phyloP scores from a whole-genome alignment of 345 rosid genomes.

The Alliaria petiolata region DNA sequence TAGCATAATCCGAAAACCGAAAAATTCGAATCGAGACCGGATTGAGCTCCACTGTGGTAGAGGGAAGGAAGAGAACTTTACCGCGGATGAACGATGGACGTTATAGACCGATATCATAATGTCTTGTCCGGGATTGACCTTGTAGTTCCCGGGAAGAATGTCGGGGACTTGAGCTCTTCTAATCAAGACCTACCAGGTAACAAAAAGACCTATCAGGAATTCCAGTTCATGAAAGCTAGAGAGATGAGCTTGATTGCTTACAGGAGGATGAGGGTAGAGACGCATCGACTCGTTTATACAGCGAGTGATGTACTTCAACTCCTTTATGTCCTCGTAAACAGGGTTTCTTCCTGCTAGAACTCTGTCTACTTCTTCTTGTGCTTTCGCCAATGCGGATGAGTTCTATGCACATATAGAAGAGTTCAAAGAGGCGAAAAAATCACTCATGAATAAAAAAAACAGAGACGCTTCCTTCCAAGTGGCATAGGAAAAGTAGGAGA shows the following conservation, averaged over 20 bases:
- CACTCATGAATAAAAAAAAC: background rate
- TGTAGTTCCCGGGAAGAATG: slow-evolving; percentile 84
- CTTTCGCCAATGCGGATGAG: slow-evolving; percentile 54
- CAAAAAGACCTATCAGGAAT: background rate
- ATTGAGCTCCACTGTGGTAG: background rate
- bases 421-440: background rate
- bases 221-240: background rate
- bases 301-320: slow-evolving; percentile 73
- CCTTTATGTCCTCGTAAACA: slow-evolving; percentile 65
- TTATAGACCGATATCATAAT: slow-evolving; percentile 95
- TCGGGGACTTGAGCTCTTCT: slow-evolving; percentile 90
- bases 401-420: slow-evolving; percentile 34
- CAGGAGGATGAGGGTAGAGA: slow-evolving; percentile 97
- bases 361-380: slow-evolving; percentile 85
- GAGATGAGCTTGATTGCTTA: slow-evolving; percentile 40
- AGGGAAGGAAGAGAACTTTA: slow-evolving; percentile 17
- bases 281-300: slow-evolving; percentile 93
- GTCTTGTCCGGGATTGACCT: slow-evolving; percentile 88
- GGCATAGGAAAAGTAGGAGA: background rate
- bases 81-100: slow-evolving; percentile 85
- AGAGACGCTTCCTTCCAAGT: slow-evolving; percentile 1
- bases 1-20: background rate
- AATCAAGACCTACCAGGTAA: slow-evolving; percentile 59
- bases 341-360: slow-evolving; percentile 75
- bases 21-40: background rate